Evolutionary conservation across 2,329 filamentous ascomycete species (phyloP).

Genomic region (Calonectria henricotiae): DNA sequence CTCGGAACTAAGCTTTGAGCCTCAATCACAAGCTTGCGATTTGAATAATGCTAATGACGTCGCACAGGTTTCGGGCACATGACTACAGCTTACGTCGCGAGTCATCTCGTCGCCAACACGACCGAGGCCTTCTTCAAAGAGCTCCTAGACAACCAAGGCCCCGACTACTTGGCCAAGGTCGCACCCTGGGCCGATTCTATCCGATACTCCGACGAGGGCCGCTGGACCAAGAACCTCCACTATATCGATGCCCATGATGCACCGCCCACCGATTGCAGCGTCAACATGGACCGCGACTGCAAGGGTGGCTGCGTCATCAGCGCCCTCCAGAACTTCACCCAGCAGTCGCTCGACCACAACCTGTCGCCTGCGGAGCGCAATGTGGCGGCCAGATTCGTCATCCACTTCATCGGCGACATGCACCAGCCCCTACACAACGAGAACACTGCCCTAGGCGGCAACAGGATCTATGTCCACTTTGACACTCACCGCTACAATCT

Average conservation of each 20-base stretch:
- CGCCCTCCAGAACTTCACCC: constrained; percentile 75
- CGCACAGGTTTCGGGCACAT: constrained; percentile 75
- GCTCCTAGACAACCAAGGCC: constrained; percentile 70
- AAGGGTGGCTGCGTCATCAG: constrained; percentile 76
- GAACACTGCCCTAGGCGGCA: constrained; percentile 77
- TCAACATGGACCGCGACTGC: constrained; percentile 75
- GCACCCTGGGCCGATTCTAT: constrained; percentile 80
- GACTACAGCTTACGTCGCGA: constrained; percentile 76
- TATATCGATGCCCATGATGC: constrained; percentile 79
- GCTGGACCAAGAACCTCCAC: constrained; percentile 76
- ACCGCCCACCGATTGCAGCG: constrained; percentile 72
- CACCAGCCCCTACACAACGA: constrained; percentile 80
- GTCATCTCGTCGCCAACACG: constrained; percentile 71
- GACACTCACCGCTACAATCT: constrained; percentile 74
- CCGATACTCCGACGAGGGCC: constrained; percentile 76
- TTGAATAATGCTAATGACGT: constrained; percentile 34
- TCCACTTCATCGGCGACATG: constrained; percentile 80
- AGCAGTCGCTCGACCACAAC: constrained; percentile 65
- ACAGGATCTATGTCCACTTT: constrained; percentile 78
- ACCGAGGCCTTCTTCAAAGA: constrained; percentile 73
- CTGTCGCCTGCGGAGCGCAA: constrained; percentile 65
- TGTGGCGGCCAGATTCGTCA: constrained; percentile 77
- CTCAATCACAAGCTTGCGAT: not conserved
- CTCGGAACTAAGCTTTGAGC: not conserved
- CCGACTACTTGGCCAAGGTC: constrained; percentile 74